phyloP scores from a whole-genome alignment of 345 rosid species.

The Gynandropsis gynandra region DNA sequence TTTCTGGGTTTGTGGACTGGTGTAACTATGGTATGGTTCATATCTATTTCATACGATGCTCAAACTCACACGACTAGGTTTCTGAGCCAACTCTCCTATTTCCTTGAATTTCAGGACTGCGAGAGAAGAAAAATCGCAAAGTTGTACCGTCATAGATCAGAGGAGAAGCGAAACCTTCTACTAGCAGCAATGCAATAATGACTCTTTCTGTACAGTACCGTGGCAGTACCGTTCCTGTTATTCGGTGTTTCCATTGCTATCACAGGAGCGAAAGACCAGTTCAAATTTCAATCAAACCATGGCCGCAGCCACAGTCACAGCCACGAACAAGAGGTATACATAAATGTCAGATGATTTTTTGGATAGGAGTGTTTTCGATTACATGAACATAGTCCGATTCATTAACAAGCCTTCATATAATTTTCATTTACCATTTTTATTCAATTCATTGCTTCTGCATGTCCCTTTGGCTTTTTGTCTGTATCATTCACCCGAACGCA shows the following conservation, averaged over 20 bases:
- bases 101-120: conserved; percentile 59
- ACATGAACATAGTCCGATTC: neutral
- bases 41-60: too few species aligned
- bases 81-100: conserved; percentile 3
- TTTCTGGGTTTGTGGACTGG: neutral
- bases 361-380: too few species aligned
- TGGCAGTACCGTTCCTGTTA: conserved; percentile 14
- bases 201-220: conserved; percentile 14
- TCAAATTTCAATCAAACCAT: too few species aligned
- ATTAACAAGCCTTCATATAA: conserved; percentile 1
- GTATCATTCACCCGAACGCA: conserved; percentile 3
- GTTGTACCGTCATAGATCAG: conserved; percentile 74
- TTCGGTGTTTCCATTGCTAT: neutral
- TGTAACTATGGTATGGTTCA: neutral
- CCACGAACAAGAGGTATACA: conserved; percentile 7
- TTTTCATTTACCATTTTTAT: conserved; percentile 9
- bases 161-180: conserved; percentile 46
- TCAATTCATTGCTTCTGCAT: conserved; percentile 23
- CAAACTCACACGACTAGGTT: neutral
- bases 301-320: too few species aligned
- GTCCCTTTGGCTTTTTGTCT: conserved; percentile 5
- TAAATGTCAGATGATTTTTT: conserved; percentile 17
- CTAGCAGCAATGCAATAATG: conserved; percentile 34
- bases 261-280: too few species aligned
- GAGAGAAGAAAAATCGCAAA: conserved; percentile 87